Base-by-base conservation (phyloP, 345 rosid genomes). In the Eucalyptus cloeziana region DNA sequence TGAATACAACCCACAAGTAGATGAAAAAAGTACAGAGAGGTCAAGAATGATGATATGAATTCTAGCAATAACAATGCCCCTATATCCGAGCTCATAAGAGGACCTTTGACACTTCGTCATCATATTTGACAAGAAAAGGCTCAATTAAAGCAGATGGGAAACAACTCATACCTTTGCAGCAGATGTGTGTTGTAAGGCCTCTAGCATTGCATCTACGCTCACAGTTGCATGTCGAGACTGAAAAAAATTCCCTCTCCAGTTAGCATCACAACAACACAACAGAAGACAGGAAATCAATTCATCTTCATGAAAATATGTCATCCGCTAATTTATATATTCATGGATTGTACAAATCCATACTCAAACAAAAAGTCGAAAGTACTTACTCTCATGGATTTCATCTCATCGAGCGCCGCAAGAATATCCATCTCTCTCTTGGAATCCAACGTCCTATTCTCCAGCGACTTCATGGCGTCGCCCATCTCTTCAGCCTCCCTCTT, bases 401-500 rank as follows among this genome's bases (percentile, higher is more conserved):
- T 95, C 89, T 97, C 99, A 91, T 97, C 99, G 76, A 98, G 98
- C 1, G 99, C 96, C 8, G 99, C 99, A 87, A 97, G 92, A 87
- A 97, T 98, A 90, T 97, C 99, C 98, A 98, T 97, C 89, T 98
- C 98, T 90, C 97, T 93, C 89, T 98, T 98, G 5, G 98, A 98
- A 93, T 98, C 99, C 90, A 97, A 86, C 8, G 98, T 96, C 52
- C 99, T 89, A 81, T 98, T 98, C 94, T 97, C 98, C 94, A 98
- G 87, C 7, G 99, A 94, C 90, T 95, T 98, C 99, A 98, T 98
- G 0, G 99, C 99, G 91, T 98, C 99, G 27, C 99, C 99, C 97
- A 95, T 93, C 93, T 97, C 99, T 88, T 98, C 99, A 9, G 95
- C 95, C 51, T 93, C 97, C 89, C 99, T 92, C 90, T 93, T 96